Evolutionary conservation across 2,329 filamentous ascomycete genomes (phyloP), one percentile per base, ranked within the genome.

Genomic region (Neofusicoccum cordaticola): DNA sequence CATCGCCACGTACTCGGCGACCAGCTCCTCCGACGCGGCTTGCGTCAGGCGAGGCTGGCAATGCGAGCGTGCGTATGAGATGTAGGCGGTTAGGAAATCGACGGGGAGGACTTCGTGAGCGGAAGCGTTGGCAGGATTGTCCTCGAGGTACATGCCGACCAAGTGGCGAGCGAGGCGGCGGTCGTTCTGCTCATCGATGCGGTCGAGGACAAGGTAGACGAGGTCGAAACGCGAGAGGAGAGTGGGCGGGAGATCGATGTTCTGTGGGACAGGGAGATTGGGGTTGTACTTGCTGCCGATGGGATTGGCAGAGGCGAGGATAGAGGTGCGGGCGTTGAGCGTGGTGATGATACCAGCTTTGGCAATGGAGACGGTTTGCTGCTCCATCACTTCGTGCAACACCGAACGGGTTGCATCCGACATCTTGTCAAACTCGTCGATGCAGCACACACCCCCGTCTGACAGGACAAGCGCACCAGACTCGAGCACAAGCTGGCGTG

Each of bases 211-310:
- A 1, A 99, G 87, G 74, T 99, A 99, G 58, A 99, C 94, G 6
- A 99, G 83, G 76, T 99, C 95, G 75, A 99, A 99, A 83, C 95
- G 90, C 4, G 93, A 97, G 61, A 99, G 86, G 6, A 99, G 84
- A 0, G 95, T 99, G 0, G 95, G 95, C 0, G 95, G 95, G 8
- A 99, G 86, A 73, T 99, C 95, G 71, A 99, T 99, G 78, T 99
- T 99, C 73, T 98, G 93, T 2, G 95, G 95, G 13, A 99, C 95
- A 0, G 95, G 93, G 27, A 99, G 81, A 72, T 97, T 94, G 2
- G 92, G 91, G 78, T 99, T 98, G 81, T 99, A 99, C 75, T 96
- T 93, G 80, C 92, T 97, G 71, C 95, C 95, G 69, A 99, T 98
- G 1, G 95, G 95, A 75, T 99, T 99, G 77, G 95, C 95, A 11